These are phyloP conservation scores for Fusarium siculi DNA, from an alignment of 2,329 filamentous ascomycete genomes.

Conservation along the genomic window DNA sequence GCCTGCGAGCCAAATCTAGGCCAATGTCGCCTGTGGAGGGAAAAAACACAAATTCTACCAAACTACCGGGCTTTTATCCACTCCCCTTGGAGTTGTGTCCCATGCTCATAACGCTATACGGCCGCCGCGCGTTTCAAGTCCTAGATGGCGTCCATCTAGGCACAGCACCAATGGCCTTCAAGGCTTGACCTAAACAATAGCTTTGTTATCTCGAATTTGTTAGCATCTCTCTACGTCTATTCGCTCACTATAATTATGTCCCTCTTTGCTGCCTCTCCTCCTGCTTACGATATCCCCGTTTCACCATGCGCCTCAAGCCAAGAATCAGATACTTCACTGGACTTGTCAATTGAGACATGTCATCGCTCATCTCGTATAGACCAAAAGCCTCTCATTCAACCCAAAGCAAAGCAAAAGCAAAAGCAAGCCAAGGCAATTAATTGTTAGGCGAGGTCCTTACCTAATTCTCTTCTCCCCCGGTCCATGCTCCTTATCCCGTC, in stretches of 20 bases:
- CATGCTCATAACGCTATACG: slow-evolving; percentile 16
- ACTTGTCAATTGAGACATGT: slow-evolving; percentile 25
- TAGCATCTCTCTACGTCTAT: background rate
- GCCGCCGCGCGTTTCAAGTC: slow-evolving; percentile 42
- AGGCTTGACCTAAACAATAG: slow-evolving; percentile 12
- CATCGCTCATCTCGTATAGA: slow-evolving; percentile 25
- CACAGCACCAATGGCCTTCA: slow-evolving; percentile 3
- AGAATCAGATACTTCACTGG: slow-evolving; percentile 4
- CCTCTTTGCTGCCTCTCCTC: background rate
- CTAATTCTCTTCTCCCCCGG: slow-evolving; percentile 1
- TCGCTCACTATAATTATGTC: background rate
- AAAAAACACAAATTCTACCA: slow-evolving; percentile 10
- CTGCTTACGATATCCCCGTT: slow-evolving; percentile 15
- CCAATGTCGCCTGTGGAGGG: slow-evolving; percentile 3
- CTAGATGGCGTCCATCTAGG: slow-evolving; percentile 31
- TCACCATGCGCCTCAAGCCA: slow-evolving; percentile 11
- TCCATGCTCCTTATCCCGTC: slow-evolving; percentile 25
- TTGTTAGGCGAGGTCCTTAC: background rate
- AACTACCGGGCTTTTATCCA: slow-evolving; percentile 14
- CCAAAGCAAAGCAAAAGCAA: background rate
- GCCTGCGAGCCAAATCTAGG: background rate
- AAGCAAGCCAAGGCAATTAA: background rate
- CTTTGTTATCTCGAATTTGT: slow-evolving; percentile 9
- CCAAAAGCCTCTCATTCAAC: background rate
- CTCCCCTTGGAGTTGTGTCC: background rate